Percentiles rank a stretch among this genome's conserved stretches.
Conservation (phyloP, 176 grass and related monocot species). For the Zoysia pacifica region DNA sequence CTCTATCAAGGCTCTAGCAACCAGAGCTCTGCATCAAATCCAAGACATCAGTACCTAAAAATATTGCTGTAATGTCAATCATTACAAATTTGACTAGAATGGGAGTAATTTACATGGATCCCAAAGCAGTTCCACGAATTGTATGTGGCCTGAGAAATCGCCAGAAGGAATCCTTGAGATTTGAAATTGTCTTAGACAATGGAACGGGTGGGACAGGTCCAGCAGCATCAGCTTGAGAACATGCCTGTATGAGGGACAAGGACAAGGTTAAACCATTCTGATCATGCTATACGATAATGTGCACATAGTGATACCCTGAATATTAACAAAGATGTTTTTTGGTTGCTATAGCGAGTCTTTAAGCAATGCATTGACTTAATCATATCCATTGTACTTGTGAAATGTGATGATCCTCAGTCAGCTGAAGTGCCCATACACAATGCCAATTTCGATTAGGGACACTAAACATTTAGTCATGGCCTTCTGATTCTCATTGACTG, state of each 20-base stretch:
- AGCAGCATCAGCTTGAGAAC: constrained; percentile 59
- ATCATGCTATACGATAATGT: background rate
- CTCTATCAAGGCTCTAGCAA: constrained; percentile 90
- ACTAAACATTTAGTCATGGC: background rate
- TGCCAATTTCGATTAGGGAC: background rate
- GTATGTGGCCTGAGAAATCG: constrained; percentile 96
- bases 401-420: background rate
- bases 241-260: constrained; percentile 42
- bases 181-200: constrained; percentile 52
- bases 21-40: constrained; percentile 70
- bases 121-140: constrained; percentile 91
- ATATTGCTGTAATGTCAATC: background rate
- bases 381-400: constrained; percentile 12
- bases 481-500: background rate
- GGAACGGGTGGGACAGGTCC: constrained; percentile 42
- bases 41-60: constrained; percentile 23
- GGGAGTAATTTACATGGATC: constrained; percentile 56
- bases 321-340: background rate
- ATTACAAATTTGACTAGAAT: background rate
- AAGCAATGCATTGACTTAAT: background rate
- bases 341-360: background rate
- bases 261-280: background rate
- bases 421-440: background rate
- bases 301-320: background rate
- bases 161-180: constrained; percentile 86